phyloP scores from a whole-genome alignment of 768 basidiomycete genomes.

The Trametes sanguinea region DNA sequence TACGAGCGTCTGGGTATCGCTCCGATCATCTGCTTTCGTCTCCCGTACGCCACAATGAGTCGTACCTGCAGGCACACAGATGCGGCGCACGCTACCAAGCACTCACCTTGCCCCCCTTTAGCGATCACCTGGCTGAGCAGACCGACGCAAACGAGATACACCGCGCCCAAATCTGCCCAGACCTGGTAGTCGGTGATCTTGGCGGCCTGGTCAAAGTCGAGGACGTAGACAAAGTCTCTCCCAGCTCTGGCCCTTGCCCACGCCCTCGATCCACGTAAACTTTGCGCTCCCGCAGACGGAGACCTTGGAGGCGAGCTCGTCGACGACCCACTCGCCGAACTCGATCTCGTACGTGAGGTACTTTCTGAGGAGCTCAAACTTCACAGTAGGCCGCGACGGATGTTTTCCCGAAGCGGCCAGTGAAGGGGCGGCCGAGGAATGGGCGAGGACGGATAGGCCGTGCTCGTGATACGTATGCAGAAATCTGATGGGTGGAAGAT shows the following conservation, averaged over 20 bases:
- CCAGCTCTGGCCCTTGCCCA: slow-evolving; percentile 54
- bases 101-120: slow-evolving; percentile 12
- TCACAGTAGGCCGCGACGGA: slow-evolving; percentile 50
- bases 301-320: slow-evolving; percentile 51
- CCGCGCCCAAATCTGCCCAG: slow-evolving; percentile 70
- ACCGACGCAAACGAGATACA: slow-evolving; percentile 60
- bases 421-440: slow-evolving; percentile 56
- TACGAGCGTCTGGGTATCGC: slow-evolving; percentile 11
- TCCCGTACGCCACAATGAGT: background rate
- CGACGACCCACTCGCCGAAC: slow-evolving; percentile 59
- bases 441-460: slow-evolving; percentile 56
- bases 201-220: slow-evolving; percentile 59
- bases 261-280: slow-evolving; percentile 52
- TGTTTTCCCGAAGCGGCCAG: slow-evolving; percentile 39
- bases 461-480: slow-evolving; percentile 58
- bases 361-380: slow-evolving; percentile 46
- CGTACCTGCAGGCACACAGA: slow-evolving; percentile 8
- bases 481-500: slow-evolving; percentile 44
- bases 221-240: slow-evolving; percentile 57
- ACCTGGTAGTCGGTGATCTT: slow-evolving; percentile 64
- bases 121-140: slow-evolving; percentile 32
- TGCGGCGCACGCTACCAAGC: slow-evolving; percentile 1
- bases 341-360: slow-evolving; percentile 51
- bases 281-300: slow-evolving; percentile 53
- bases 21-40: slow-evolving; percentile 3